Conservation (phyloP, 768 basidiomycete species). For the Tulasnella sp. region DNA sequence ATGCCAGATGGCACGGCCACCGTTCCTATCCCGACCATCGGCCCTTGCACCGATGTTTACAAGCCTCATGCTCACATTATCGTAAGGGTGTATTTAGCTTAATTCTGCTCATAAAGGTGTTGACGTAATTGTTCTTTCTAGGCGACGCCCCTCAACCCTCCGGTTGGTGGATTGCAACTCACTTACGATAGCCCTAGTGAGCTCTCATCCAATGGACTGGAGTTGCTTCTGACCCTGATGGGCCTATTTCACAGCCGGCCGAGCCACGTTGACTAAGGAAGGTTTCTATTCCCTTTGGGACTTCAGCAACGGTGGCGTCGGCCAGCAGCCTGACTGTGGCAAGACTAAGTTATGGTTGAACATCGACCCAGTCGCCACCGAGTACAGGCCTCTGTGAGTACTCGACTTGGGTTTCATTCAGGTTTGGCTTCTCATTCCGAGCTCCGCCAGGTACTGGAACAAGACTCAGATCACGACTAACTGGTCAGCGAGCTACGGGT, state of each 20-base stretch:
- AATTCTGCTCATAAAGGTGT: not conserved
- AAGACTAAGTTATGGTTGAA: not conserved
- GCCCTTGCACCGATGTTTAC: not conserved
- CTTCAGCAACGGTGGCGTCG: slow-evolving; percentile 14
- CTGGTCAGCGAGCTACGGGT: not conserved
- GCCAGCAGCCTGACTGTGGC: not conserved
- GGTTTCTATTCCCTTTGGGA: not conserved
- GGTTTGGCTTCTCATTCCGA: not conserved
- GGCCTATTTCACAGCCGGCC: not conserved
- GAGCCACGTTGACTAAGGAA: not conserved
- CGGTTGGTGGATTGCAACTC: not conserved
- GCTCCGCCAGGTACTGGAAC: not conserved
- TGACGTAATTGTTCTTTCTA: not conserved
- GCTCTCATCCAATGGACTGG: not conserved
- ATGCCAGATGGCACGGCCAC: not conserved
- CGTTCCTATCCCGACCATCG: not conserved
- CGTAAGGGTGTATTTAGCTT: not conserved
- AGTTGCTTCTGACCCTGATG: not conserved
- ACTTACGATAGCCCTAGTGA: not conserved
- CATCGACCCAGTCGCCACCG: not conserved
- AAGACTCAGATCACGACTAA: slow-evolving; percentile 7
- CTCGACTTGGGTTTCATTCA: not conserved
- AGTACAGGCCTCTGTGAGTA: not conserved
- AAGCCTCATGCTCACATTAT: not conserved
- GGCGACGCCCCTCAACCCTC: not conserved